Conservation (phyloP, 768 basidiomycete genomes). For the Russula brevipes region DNA sequence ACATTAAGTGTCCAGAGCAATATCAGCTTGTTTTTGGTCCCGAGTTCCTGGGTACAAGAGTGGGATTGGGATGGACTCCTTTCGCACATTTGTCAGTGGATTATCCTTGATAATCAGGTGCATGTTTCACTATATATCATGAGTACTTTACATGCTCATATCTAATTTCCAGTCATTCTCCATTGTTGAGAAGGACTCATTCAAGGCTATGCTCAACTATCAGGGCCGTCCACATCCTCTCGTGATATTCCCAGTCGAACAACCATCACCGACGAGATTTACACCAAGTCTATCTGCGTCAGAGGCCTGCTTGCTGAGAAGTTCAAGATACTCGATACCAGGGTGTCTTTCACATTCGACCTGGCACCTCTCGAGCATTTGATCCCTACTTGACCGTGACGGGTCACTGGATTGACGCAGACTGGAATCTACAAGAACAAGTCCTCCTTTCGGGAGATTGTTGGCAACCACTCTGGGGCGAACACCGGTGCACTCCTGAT, state of each 20-base stretch:
- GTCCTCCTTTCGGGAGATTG: neutral
- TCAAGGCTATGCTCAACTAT: neutral
- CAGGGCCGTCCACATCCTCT: neutral
- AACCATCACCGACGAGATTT: neutral
- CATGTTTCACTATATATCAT: too few species aligned
- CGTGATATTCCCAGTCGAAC: neutral
- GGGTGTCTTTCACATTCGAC: neutral
- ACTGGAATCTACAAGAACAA: neutral
- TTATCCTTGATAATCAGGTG: neutral
- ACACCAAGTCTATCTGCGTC: neutral
- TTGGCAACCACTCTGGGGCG: neutral
- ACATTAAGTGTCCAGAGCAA: neutral
- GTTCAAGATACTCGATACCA: neutral
- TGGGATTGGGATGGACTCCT: neutral
- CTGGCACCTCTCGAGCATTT: neutral
- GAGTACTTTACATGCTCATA: too few species aligned
- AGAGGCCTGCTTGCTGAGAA: neutral
- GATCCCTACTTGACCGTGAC: neutral
- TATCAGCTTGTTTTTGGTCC: neutral
- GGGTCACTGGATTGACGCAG: neutral
- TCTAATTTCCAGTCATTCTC: neutral
- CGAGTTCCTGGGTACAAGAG: neutral
- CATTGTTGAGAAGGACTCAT: neutral
- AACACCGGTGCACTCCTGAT: neutral
- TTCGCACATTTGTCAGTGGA: neutral